Evolutionary conservation across 164 flowering plant species (phyloP).

Genomic region (Magnolia sinica): DNA sequence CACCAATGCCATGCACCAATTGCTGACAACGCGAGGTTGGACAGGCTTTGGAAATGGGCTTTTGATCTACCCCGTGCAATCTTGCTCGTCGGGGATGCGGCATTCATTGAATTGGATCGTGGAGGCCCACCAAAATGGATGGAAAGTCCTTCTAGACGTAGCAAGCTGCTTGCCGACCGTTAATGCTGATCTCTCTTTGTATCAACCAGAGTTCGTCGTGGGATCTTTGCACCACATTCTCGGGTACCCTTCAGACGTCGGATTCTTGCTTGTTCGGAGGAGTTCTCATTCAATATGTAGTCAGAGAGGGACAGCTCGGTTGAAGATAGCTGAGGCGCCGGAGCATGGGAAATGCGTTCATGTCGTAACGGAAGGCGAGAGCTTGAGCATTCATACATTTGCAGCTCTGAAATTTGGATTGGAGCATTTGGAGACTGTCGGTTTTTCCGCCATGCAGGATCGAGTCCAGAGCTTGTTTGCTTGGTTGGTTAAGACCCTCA

Average conservation of each 20-base stretch:
- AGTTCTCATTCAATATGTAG: slow-evolving; percentile 10
- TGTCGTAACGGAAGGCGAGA: neutral
- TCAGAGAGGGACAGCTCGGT: neutral
- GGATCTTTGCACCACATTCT: slow-evolving; percentile 7
- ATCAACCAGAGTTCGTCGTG: slow-evolving; percentile 13
- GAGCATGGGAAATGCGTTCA: slow-evolving; percentile 3
- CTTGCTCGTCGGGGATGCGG: slow-evolving; percentile 4
- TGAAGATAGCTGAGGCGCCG: slow-evolving; percentile 4
- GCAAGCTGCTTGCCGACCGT: slow-evolving; percentile 2
- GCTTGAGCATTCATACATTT: slow-evolving; percentile 8
- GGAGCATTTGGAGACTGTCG: slow-evolving; percentile 6
- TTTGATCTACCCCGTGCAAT: slow-evolving; percentile 6
- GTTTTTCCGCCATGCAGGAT: neutral
- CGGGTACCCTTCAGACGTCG: slow-evolving; percentile 11
- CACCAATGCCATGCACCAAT: neutral
- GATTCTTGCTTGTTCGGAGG: slow-evolving; percentile 7
- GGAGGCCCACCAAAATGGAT: slow-evolving; percentile 14
- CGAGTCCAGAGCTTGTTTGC: slow-evolving; percentile 8
- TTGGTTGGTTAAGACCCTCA: slow-evolving; percentile 10
- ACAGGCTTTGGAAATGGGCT: neutral
- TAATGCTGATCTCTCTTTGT: slow-evolving; percentile 8
- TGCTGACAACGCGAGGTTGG: slow-evolving; percentile 8
- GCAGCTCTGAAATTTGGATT: slow-evolving; percentile 13
- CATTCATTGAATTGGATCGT: slow-evolving; percentile 8
- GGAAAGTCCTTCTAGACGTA: slow-evolving; percentile 9